Evolutionary conservation across 768 basidiomycete genomes (phyloP).

Genomic region (Gloeopeniophorella convolvens): DNA sequence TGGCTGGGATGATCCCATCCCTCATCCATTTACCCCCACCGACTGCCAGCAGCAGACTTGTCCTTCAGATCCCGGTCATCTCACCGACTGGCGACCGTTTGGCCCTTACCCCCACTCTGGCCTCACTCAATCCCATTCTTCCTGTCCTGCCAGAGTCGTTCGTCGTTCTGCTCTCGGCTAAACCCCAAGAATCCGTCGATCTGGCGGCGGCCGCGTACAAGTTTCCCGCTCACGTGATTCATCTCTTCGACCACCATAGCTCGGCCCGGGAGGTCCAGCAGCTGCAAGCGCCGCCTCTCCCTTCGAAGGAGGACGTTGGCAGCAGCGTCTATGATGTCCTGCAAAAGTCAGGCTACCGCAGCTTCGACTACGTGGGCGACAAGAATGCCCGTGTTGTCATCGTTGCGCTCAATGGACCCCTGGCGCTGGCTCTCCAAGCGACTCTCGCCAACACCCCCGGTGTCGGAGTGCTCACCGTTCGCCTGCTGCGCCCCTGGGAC

Average conservation of each 20-base stretch:
- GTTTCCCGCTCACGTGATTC: slow-evolving; percentile 67
- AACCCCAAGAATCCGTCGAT: slow-evolving; percentile 76
- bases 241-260: slow-evolving; percentile 86
- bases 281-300: slow-evolving; percentile 35
- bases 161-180: slow-evolving; percentile 74
- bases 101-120: slow-evolving; percentile 70
- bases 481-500: slow-evolving; percentile 82
- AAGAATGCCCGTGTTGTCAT: slow-evolving; percentile 54
- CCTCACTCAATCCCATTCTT: slow-evolving; percentile 54
- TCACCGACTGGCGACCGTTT: slow-evolving; percentile 59
- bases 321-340: slow-evolving; percentile 44
- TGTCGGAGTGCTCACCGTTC: slow-evolving; percentile 63
- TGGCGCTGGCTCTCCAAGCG: slow-evolving; percentile 58
- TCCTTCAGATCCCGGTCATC: slow-evolving; percentile 79
- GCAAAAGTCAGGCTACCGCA: slow-evolving; percentile 53
- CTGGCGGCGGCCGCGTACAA: slow-evolving; percentile 73
- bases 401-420: slow-evolving; percentile 68
- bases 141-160: slow-evolving; percentile 57
- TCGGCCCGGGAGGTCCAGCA: slow-evolving; percentile 71
- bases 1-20: slow-evolving; percentile 77
- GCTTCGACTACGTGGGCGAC: slow-evolving; percentile 73
- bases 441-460: slow-evolving; percentile 39
- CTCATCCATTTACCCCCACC: slow-evolving; percentile 66
- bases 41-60: slow-evolving; percentile 55
- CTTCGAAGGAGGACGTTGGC: slow-evolving; percentile 27